Conservation (phyloP, 2,329 filamentous ascomycete genomes). For the Cladophialophora carrionii region DNA sequence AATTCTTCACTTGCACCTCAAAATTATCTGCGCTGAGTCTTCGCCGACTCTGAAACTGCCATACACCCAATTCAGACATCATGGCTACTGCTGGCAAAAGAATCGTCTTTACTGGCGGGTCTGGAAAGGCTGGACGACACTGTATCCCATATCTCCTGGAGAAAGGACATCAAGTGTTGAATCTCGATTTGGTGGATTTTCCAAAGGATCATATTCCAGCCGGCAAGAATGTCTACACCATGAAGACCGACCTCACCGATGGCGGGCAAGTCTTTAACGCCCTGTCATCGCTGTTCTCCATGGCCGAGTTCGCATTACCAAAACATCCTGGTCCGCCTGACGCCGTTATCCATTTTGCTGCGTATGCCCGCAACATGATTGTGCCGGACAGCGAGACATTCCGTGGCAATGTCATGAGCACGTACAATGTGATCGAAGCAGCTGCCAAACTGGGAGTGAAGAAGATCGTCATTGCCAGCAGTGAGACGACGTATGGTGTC, state of each 20-base stretch:
- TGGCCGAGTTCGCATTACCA: slow-evolving; percentile 54
- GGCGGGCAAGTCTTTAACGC: slow-evolving; percentile 61
- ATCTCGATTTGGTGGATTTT: slow-evolving; percentile 58
- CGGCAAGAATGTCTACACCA: slow-evolving; percentile 55
- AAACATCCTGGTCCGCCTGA: slow-evolving; percentile 53
- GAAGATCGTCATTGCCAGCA: slow-evolving; percentile 65
- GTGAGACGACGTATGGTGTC: slow-evolving; percentile 64
- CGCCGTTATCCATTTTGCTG: slow-evolving; percentile 65
- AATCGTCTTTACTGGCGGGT: slow-evolving; percentile 60
- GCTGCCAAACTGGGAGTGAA: slow-evolving; percentile 64
- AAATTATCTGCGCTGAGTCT: background rate
- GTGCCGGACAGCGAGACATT: slow-evolving; percentile 65
- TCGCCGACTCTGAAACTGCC: background rate
- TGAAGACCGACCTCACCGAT: slow-evolving; percentile 61
- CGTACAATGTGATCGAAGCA: slow-evolving; percentile 67
- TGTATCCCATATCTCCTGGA: slow-evolving; percentile 58
- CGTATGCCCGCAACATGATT: slow-evolving; percentile 63
- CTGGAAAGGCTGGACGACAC: slow-evolving; percentile 60
- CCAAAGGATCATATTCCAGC: slow-evolving; percentile 40
- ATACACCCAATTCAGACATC: background rate
- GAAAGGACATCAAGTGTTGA: slow-evolving; percentile 57
- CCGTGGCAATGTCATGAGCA: slow-evolving; percentile 58
- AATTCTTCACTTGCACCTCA: slow-evolving; percentile 2
- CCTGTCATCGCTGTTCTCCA: slow-evolving; percentile 60
- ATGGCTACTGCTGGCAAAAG: slow-evolving; percentile 42